Evolutionary conservation across 306 rosid species (phyloP), one percentile per base, ranked within the genome.

Genomic region (Fagus crenata): DNA sequence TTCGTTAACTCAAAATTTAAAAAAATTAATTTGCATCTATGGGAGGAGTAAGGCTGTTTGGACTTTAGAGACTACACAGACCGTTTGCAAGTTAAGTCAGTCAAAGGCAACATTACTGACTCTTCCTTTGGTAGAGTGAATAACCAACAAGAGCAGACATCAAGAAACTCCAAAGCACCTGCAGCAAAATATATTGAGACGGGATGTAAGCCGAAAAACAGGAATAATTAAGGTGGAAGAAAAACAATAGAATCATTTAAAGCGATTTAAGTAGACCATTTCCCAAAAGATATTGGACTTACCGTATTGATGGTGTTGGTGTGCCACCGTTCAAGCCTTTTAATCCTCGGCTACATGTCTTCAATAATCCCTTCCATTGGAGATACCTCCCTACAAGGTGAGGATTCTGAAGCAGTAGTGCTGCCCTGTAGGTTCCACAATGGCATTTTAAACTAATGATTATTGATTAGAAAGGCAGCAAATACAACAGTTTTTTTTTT

Each of bases 111-210:
- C 58, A 67, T 89, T 86, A 94, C 67, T 76, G 91, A 55, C 92
- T 97, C 89, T 80, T 86, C 83, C 92, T 88, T 77, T 93, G 93
- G 84, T 95, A 95, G 76, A 95, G 90, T 9, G 99, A 92, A 82
- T 89, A 95, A 77, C 99, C 99, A 84, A 95, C 97, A 2, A 95
- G 88, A 32, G 97, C 97, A 71, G 99, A 95, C 97, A 92, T 91
- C 17, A 92, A 78, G 83, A 95, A 92, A 41, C 97, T 92, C 99
- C 99, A 95, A 2, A 95, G 85, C 41, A 95, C 92, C 99, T 95
- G 92, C 77, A 82, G 78, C 58, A 53, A 56, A 73, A 37, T 37
- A 33, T 7, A 71, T 17, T 59, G 4, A 58, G 65, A 32, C 2
- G 11, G 32, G 49, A 15, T 39, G 49, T 7, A 17, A 39, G 3